These are phyloP conservation scores for Nakazawaea wickerhamii DNA, from an alignment of 805 yeast genomes.

Conservation along the genomic window DNA sequence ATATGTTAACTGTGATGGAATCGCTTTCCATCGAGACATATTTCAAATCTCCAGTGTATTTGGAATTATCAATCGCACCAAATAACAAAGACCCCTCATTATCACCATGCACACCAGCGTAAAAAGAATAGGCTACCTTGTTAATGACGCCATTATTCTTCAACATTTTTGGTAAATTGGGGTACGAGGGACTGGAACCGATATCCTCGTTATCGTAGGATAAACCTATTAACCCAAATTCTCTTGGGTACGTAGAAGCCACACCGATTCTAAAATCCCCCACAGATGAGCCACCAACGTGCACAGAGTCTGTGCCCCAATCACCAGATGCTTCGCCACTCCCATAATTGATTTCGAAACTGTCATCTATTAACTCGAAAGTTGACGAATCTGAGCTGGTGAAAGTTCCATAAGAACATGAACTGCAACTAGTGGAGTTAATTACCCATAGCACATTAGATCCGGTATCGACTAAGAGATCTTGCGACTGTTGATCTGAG, in stretches of 20 bases:
- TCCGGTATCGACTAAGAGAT: conserved; percentile 66
- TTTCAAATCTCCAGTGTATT: conserved; percentile 31
- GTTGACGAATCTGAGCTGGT: conserved; percentile 17
- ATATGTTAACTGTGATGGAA: conserved; percentile 4
- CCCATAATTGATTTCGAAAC: conserved; percentile 20
- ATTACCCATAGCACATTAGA: conserved; percentile 70
- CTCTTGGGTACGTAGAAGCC: conserved; percentile 1
- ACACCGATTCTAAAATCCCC: conserved; percentile 4
- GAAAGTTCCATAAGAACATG: conserved; percentile 18
- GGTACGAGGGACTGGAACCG: conserved; percentile 13
- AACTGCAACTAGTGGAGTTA: conserved; percentile 30
- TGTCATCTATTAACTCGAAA: conserved; percentile 13
- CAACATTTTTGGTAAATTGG: conserved; percentile 25
- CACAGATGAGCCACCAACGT: conserved; percentile 15
- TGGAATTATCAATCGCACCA: conserved; percentile 39
- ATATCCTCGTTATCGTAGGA: conserved; percentile 11
- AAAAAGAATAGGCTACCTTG: conserved; percentile 41
- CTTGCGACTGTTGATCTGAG: conserved; percentile 47
- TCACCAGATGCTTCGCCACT: conserved; percentile 23
- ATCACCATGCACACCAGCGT: conserved; percentile 33
- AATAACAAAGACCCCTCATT: conserved; percentile 31
- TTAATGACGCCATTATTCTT: conserved; percentile 36
- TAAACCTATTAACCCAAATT: conserved; percentile 10
- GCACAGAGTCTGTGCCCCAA: conserved; percentile 22
- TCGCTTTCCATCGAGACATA: conserved; percentile 23